phyloP scores from a whole-genome alignment of 805 yeast species.

The Helenozyma baotianmanensis region DNA sequence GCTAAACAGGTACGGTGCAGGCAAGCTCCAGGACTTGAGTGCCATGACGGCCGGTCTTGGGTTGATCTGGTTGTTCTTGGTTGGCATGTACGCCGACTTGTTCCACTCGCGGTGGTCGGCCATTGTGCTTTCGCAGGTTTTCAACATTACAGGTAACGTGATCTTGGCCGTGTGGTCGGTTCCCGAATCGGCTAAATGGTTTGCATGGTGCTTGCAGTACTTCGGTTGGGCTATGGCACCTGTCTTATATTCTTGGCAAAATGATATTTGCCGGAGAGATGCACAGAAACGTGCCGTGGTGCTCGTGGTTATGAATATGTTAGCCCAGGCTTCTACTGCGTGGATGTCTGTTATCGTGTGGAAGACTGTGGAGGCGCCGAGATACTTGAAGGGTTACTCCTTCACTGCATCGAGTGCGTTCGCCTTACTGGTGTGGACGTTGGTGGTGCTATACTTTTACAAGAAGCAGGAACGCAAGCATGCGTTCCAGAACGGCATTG shows the following conservation, averaged over 20 bases:
- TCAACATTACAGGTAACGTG: slow-evolving; percentile 51
- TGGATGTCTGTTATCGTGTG: slow-evolving; percentile 48
- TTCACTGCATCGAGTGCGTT: slow-evolving; percentile 46
- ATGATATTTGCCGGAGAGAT: slow-evolving; percentile 55
- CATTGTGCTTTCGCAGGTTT: slow-evolving; percentile 46
- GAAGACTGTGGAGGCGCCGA: slow-evolving; percentile 56
- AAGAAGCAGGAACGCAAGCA: slow-evolving; percentile 28
- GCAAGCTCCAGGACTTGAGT: slow-evolving; percentile 34
- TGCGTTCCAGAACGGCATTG: slow-evolving; percentile 34
- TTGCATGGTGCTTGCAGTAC: slow-evolving; percentile 55
- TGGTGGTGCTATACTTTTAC: slow-evolving; percentile 47
- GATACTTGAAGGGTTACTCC: slow-evolving; percentile 50
- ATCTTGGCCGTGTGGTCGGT: slow-evolving; percentile 59
- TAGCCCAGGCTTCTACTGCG: slow-evolving; percentile 52
- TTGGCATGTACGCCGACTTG: slow-evolving; percentile 36
- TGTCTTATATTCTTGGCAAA: slow-evolving; percentile 53
- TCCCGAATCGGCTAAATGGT: slow-evolving; percentile 57
- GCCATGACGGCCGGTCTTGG: slow-evolving; percentile 47
- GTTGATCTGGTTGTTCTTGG: slow-evolving; percentile 33
- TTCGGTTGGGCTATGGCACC: slow-evolving; percentile 64
- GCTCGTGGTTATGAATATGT: slow-evolving; percentile 51
- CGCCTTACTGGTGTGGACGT: slow-evolving; percentile 45
- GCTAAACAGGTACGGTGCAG: slow-evolving; percentile 21
- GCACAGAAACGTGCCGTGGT: slow-evolving; percentile 52
- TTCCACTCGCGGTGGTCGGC: slow-evolving; percentile 46